phyloP scores from a whole-genome alignment of 306 rosid species.

The Cicer arietinum region DNA sequence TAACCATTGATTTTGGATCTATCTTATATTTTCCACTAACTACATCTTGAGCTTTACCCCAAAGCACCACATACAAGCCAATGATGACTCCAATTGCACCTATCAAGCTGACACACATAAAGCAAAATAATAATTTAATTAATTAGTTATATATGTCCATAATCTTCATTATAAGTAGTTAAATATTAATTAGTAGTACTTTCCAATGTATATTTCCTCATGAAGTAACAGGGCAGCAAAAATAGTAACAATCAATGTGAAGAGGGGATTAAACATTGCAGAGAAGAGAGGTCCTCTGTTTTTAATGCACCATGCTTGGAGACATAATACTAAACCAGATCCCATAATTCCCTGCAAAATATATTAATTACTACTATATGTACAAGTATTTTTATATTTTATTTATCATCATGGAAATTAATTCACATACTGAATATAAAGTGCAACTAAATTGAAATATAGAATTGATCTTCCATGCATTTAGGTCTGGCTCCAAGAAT shows the following conservation, averaged over 20 bases:
- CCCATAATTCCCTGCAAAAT: conserved; percentile 58
- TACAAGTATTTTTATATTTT: background rate
- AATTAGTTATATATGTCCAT: background rate
- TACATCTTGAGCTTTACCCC: conserved; percentile 64
- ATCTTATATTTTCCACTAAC: background rate
- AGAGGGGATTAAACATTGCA: conserved; percentile 59
- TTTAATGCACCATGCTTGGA: conserved; percentile 68
- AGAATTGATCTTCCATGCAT: conserved; percentile 58
- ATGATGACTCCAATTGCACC: conserved; percentile 56
- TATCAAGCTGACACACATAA: conserved; percentile 44
- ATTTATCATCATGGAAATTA: background rate
- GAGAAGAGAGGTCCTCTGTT: conserved; percentile 59
- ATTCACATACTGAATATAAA: conserved; percentile 37
- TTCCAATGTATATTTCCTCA: conserved; percentile 49
- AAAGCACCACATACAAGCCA: conserved; percentile 63
- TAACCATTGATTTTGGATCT: background rate
- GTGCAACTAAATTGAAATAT: conserved; percentile 34
- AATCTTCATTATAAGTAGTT: background rate
- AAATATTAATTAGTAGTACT: conserved; percentile 26
- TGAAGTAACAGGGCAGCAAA: conserved; percentile 59
- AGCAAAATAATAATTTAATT: background rate
- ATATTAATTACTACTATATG: background rate
- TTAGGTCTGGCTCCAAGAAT: conserved; percentile 46
- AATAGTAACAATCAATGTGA: conserved; percentile 51
- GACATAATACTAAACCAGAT: conserved; percentile 49